Conservation (phyloP, 805 yeast species). For the Debaryomyces hansenii region DNA sequence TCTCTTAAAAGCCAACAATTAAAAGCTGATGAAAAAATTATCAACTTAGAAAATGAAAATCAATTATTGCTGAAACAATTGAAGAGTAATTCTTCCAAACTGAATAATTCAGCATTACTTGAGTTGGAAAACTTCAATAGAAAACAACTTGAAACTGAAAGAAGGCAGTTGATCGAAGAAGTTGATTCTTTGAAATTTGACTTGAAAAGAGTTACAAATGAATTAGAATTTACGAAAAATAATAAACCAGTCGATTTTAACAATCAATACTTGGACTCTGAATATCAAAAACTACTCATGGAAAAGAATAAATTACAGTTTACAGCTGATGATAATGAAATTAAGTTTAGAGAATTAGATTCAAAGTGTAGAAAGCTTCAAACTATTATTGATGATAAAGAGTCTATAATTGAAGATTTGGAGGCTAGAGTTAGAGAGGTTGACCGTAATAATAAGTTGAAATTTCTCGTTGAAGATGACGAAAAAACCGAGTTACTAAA, state of each 20-base stretch:
- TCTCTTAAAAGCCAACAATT: conserved; percentile 15
- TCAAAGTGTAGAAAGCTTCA: conserved; percentile 15
- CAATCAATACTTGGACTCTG: conserved; percentile 7
- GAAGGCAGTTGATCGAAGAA: conserved; percentile 24
- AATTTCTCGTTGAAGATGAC: conserved; percentile 27
- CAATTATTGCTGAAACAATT: conserved; percentile 22
- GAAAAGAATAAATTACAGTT: conserved; percentile 18
- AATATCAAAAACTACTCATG: conserved; percentile 10
- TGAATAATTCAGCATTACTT: conserved; percentile 18
- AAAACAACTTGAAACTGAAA: conserved; percentile 26
- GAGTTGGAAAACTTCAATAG: conserved; percentile 22
- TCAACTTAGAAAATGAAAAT: conserved; percentile 26
- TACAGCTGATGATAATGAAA: conserved; percentile 15
- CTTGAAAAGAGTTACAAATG: conserved; percentile 32
- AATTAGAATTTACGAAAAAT: conserved; percentile 31
- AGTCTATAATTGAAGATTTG: conserved; percentile 32
- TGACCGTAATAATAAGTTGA: conserved; percentile 21
- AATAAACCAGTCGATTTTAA: conserved; percentile 5
- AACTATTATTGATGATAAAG: conserved; percentile 29
- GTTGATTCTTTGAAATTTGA: conserved; percentile 37
- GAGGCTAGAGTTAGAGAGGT: conserved; percentile 32
- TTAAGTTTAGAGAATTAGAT: conserved; percentile 12
- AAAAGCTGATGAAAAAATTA: conserved; percentile 16
- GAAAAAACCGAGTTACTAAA: conserved; percentile 35
- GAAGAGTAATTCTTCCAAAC: conserved; percentile 8